These are phyloP conservation scores for Barnettozyma populi DNA, from an alignment of 805 yeast genomes.

Conservation along the genomic window DNA sequence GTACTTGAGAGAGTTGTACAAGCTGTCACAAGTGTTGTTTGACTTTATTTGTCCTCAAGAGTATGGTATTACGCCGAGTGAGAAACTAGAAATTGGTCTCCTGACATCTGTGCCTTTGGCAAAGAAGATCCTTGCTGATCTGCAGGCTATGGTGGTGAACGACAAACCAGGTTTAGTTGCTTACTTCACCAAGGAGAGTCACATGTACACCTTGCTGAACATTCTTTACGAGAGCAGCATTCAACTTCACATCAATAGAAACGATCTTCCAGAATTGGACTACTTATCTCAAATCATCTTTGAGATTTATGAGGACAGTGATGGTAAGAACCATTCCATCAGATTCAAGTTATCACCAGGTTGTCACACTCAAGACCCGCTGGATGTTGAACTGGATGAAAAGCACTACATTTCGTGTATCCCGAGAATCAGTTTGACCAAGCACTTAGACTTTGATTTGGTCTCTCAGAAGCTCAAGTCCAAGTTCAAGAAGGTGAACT, in stretches of 20 bases:
- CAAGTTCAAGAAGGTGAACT: conserved; percentile 77
- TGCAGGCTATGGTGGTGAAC: conserved; percentile 69
- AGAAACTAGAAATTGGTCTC: conserved; percentile 92
- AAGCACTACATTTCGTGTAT: conserved; percentile 96
- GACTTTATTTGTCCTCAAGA: conserved; percentile 99
- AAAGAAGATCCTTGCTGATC: conserved; percentile 75
- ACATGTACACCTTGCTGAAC: conserved; percentile 88
- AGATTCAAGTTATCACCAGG: conserved; percentile 94
- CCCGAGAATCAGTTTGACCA: conserved; percentile 82
- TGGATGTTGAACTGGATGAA: conserved; percentile 93
- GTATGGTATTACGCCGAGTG: conserved; percentile 93
- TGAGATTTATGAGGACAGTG: conserved; percentile 82
- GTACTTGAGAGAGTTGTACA: conserved; percentile 79
- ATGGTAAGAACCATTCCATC: conserved; percentile 80
- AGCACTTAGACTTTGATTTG: conserved; percentile 88
- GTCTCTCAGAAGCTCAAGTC: conserved; percentile 76
- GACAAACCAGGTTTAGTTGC: conserved; percentile 81
- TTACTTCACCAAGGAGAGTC: conserved; percentile 95
- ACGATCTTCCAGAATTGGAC: conserved; percentile 94
- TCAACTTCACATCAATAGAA: conserved; percentile 93
- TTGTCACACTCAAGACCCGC: conserved; percentile 95
- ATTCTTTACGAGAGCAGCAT: conserved; percentile 86
- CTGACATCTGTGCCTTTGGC: conserved; percentile 92
- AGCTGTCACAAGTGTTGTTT: conserved; percentile 86
- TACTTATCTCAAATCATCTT: conserved; percentile 91